Base-by-base conservation (phyloP, 345 rosid species). In the Salix koriyanagi region DNA sequence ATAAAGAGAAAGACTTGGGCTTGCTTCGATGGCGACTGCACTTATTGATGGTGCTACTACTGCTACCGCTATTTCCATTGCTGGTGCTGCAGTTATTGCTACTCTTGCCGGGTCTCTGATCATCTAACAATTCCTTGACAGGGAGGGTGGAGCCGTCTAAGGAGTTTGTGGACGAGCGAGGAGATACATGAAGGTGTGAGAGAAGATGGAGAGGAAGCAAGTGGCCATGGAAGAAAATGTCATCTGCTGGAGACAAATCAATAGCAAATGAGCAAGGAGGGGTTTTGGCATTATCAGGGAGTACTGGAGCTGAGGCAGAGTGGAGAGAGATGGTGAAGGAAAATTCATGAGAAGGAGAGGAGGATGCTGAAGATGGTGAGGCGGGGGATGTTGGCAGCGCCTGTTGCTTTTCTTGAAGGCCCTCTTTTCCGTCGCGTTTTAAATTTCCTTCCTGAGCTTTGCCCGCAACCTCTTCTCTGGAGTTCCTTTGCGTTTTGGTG, bases 221-320 rank as follows among this genome's bases (percentile, higher is more conserved):
- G 76, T 95, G 98, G 50, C 99, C 99, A 73, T 93, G 97, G 83
- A 94, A 94, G 96, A 94, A 94, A 83, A 94, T 94, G 65, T 94
- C 98, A 83, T 94, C 97, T 0, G 98, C 98, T 0, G 98, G 99
- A 13, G 97, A 85, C 58, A 95, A 85, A 83, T 95, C 99, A n/a
- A 93, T 86, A 9, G 94, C 92, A 66, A 86, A 82, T 23, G 92
- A 83, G 75, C 84, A 65, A 52, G 76, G 52, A 44, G 71, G 82
- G 80, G 74, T 2, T 61, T 81, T 85, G 48, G 86, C 79, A 66
- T 86, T 86, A 58, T 86, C 81, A 72, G 82, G 65, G 32, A 79
- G 30, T 28, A 28, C 54, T 37, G 87, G 28, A 8, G 87, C 66
- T 46, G 90, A 83, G 60, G 90, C 84, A 72, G 94, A 86, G 73